These are phyloP conservation scores for Globisporangium recalcitrans DNA, from an alignment of 352 stramenopile species.

Conservation along the genomic window DNA sequence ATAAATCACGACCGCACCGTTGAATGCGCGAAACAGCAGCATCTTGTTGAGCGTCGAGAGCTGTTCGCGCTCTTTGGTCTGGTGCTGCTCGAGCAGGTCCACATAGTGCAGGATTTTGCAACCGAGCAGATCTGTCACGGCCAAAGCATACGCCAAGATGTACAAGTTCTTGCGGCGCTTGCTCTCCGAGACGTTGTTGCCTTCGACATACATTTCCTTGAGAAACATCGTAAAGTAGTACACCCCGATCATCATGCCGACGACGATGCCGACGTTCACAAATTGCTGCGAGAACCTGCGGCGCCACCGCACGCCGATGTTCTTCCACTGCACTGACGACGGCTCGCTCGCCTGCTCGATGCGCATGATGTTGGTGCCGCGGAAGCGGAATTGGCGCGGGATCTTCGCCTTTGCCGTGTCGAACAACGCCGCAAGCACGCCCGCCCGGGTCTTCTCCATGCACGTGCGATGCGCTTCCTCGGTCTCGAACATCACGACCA, in stretches of 20 bases:
- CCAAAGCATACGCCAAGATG: conserved; percentile 44
- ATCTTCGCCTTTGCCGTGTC: conserved; percentile 29
- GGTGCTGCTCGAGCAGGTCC: conserved; percentile 49
- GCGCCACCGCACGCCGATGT: conserved; percentile 38
- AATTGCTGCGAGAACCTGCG: conserved; percentile 39
- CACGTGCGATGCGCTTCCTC: conserved; percentile 55
- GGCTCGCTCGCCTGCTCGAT: conserved; percentile 63
- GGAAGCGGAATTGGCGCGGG: conserved; percentile 45
- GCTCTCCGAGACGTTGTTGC: conserved; percentile 18
- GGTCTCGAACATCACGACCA: conserved; percentile 78
- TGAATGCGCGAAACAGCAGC: conserved; percentile 65
- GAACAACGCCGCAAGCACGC: conserved; percentile 38
- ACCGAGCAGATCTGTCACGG: conserved; percentile 52
- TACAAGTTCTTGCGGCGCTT: conserved; percentile 42
- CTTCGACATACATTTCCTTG: conserved; percentile 32
- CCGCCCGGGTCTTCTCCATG: conserved; percentile 42
- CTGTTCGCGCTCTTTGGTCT: conserved; percentile 65
- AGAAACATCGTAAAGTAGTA: conserved; percentile 44
- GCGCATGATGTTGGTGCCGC: conserved; percentile 60
- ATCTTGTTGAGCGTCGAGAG: conserved; percentile 79
- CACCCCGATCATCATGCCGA: conserved; percentile 42
- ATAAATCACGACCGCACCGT: conserved; percentile 71
- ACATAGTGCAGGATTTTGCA: conserved; percentile 60
- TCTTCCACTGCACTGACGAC: conserved; percentile 67
- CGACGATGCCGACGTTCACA: conserved; percentile 40